Base-by-base conservation (phyloP, 176 grass and related monocot genomes). In the Miscanthus lutarioriparius region DNA sequence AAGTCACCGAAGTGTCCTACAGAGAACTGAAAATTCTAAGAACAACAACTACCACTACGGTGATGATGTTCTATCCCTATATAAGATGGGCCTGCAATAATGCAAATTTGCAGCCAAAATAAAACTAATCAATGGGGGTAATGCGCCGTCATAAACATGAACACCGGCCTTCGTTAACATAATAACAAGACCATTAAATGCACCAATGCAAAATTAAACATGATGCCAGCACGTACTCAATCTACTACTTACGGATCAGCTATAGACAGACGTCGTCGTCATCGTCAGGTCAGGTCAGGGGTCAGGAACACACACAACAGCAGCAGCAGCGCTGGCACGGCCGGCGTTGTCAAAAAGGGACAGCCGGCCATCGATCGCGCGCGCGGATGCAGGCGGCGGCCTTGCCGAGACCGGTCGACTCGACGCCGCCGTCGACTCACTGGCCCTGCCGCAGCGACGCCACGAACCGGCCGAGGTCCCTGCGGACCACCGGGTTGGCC, bases 401-500 rank as follows among this genome's bases (percentile, higher is more conserved):
- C 80, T 65, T 49, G 73, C 37, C 80, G 27, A 70, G 66, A 71
- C 80, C 48, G 80, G 37, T 72, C 26, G 58, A 30, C 26, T 65
- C 44, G 62, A 82, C 53, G 75, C 84, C 71, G 62, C 7, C 23
- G 35, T 1, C 16, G 6, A 15, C 10, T 81, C 84, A 54, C 44
- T 71, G 40, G 7, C 14, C 43, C 39, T 36, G 6, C 38, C 22
- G 15, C 65, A 87, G 78, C 11, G 89, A 90, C 26, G 82, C 82
- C 39, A 82, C 3, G 83, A 97, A 93, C 14, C 75, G 49, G 70
- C 41, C 30, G 12, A 97, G 85, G 82, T 93, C 94, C 67, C 79
- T 84, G 61, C 7, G 87, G 12, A 97, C 54, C 74, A 68, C n/a
- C 7, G 70, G 27, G 77, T 89, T 88, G 20, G 91, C 84, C 81